Evolutionary conservation across 257 asterid genomes (phyloP), one percentile per base, ranked within the genome.

Genomic region (Solanum appendiculatum): DNA sequence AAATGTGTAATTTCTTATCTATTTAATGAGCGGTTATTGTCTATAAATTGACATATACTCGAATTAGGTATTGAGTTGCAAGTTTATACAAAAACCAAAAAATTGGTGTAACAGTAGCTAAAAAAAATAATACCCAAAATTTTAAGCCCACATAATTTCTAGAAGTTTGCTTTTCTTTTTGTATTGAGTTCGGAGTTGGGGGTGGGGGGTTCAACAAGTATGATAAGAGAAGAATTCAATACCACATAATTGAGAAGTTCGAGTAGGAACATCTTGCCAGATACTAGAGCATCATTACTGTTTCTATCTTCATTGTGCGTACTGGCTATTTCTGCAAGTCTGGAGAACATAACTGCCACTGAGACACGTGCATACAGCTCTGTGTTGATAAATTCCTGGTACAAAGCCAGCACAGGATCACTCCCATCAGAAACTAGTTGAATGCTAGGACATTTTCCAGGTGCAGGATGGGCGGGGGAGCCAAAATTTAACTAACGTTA

Each of bases 311-410:
- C 93, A 58, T 85, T 80, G 20, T 86, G 90, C 84, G 39, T 60
- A 88, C 89, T 90, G 78, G 93, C 94, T 90, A 91, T 89, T 89
- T 92, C 97, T 25, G 97, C 97, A 48, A 97, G 95, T 89, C 92
- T 91, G 89, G 93, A 89, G 90, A 97, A 97, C 90, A 97, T 83
- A 72, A 93, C 98, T 27, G 99, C 97, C 87, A 97, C 96, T 80
- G 98, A 97, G 87, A 97, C 99, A 69, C 99, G 98, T 60, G 98
- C 99, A 94, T 94, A 97, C 86, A 97, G 91, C 89, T 97, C 99
- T 58, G 99, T 95, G 90, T 97, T 97, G 91, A 97, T 91, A 88
- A 95, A 97, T 89, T 89, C 98, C 97, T 95, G 94, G 91, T 87
- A 88, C 90, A 56, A 90, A 37, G 77, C 12, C 80, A 84, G 58